Evolutionary conservation across 2,329 filamentous ascomycete species (phyloP), one percentile per base, ranked within the genome.

Genomic region (Penicillium sp.): DNA sequence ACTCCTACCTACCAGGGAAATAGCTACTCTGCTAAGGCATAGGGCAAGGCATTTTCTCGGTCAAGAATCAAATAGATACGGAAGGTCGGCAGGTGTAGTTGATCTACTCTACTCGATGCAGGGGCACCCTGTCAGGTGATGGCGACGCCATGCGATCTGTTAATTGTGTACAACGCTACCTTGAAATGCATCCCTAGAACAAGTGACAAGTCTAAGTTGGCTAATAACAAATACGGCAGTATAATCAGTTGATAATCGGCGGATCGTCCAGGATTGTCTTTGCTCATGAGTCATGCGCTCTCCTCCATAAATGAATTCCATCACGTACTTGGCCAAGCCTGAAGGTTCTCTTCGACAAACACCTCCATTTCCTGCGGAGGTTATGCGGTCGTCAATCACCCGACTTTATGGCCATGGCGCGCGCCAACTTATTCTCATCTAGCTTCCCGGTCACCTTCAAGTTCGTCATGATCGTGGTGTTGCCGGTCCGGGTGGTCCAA

Each of bases 401-500:
- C 38, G n/a, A 33, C 28, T n/a, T 42, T 20, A 32, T 46, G 40
- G 44, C 44, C 37, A 28, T 35, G 15, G 42, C 39, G 23, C 45
- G 27, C 10, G 35, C 49, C 35, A 47, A 38, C 18, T 43, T 41
- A 15, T 56, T 49, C n/a, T 52, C 49, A 5, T 49, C 49, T 32
- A 50, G 42, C 23, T 54, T 53, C 5, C 44, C 53, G 13, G 18
- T 37, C 33, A 12, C 33, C 18, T 10, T 54, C 53, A 8, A 50
- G 38, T 6, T 44, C 47, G 4, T 55, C 50, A 12, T 49, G 42
- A 23, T 45, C 47, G 32, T 46, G 47, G 20, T 42, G 15, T 18
- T 18, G 33, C 29, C 47, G 47, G 23, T 50, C 38, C 4, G 47
- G 56, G 13, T 62, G 58, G 24, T 55, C 66, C 46, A 74, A 45